Percentiles rank a stretch among this genome's conserved stretches.
Evolutionary conservation across 257 asterid genomes (phyloP).

Genomic region (Fraxinus americana): DNA sequence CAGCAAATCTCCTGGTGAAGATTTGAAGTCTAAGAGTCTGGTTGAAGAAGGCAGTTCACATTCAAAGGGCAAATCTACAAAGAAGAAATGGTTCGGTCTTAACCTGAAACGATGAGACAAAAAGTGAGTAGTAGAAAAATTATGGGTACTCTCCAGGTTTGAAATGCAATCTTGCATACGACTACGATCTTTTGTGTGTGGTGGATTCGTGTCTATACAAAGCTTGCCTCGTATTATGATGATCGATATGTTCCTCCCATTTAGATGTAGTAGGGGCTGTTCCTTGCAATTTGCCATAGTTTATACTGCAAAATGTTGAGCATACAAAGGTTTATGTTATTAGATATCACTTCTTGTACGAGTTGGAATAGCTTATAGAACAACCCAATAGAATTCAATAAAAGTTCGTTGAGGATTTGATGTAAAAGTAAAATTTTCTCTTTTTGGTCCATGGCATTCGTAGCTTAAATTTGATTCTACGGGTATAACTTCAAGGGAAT

Average conservation of each 20-base stretch:
- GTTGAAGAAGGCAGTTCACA: conserved; percentile 88
- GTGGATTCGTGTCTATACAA: conserved; percentile 24
- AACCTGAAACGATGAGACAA: conserved; percentile 26
- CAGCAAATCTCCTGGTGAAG: conserved; percentile 18
- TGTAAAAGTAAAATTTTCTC: background rate
- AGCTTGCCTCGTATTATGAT: conserved; percentile 22
- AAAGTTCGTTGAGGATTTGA: background rate
- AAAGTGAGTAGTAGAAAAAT: conserved; percentile 30
- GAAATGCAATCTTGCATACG: conserved; percentile 24
- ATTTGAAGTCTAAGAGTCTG: conserved; percentile 64
- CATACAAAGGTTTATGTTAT: conserved; percentile 41
- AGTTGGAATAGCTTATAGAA: background rate
- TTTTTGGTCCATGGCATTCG: too few species aligned
- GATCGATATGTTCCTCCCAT: conserved; percentile 18
- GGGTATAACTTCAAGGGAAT: background rate
- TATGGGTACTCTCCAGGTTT: conserved; percentile 23
- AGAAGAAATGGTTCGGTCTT: conserved; percentile 85
- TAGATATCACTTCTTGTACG: conserved; percentile 38
- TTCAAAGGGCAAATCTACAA: conserved; percentile 75
- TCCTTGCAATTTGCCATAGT: conserved; percentile 12
- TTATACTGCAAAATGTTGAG: conserved; percentile 35
- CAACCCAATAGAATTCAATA: background rate
- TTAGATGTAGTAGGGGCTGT: background rate
- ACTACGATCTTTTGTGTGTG: too few species aligned
- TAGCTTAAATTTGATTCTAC: too few species aligned